Conservation (phyloP, 1,284 basidiomycete species). For the Apiotrichum gracile region DNA sequence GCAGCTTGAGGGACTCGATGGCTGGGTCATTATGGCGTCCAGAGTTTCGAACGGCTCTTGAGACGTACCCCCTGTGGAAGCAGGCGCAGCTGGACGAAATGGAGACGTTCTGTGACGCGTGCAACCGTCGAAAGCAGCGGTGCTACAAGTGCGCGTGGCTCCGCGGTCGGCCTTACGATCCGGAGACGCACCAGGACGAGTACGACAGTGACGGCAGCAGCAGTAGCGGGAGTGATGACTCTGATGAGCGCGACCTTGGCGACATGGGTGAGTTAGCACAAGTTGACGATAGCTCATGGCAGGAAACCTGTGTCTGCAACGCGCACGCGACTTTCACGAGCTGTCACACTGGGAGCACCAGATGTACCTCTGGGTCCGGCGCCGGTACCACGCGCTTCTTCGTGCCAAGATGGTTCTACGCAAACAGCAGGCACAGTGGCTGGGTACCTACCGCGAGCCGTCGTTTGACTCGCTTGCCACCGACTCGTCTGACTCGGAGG, state of each 20-base stretch:
- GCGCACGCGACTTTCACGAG: conserved; percentile 4
- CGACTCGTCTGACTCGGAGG: conserved; percentile 20
- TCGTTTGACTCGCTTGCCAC: not conserved
- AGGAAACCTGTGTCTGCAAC: conserved; percentile 1
- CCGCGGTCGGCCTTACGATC: not conserved
- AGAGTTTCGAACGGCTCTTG: conserved; percentile 59
- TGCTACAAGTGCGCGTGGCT: not conserved
- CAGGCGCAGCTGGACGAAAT: not conserved
- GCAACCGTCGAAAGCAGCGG: conserved; percentile 6
- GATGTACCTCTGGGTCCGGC: conserved; percentile 23
- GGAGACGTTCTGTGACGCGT: conserved; percentile 4
- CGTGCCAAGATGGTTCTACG: conserved; percentile 20
- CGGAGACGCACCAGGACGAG: not conserved
- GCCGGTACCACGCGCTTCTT: conserved; percentile 27
- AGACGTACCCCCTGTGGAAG: conserved; percentile 55
- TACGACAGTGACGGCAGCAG: not conserved
- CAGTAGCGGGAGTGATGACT: not conserved
- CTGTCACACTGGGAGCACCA: conserved; percentile 46
- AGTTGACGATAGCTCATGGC: not conserved
- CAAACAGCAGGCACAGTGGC: not conserved
- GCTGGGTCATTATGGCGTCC: conserved; percentile 56
- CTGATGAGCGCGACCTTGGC: not conserved
- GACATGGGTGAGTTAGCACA: not conserved
- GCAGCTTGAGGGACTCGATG: not conserved
- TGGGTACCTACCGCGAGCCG: not conserved